Conservation (phyloP, 1,139 yeast species). For the Suhomyces ambrosiae region DNA sequence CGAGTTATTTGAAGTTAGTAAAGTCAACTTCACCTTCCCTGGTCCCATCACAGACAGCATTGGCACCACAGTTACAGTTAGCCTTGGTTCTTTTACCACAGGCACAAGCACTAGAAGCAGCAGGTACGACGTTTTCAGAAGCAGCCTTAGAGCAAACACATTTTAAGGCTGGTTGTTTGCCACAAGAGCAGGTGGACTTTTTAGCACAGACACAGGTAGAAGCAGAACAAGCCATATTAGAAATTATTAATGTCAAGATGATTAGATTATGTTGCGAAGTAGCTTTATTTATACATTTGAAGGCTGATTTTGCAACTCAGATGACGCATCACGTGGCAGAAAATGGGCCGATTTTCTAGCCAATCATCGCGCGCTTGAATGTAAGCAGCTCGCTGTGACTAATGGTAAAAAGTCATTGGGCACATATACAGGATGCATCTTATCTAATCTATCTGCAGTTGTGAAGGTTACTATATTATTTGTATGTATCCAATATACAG, state of each 20-base stretch:
- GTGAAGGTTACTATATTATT: no score
- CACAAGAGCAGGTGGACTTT: conserved; percentile 54
- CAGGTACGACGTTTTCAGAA: conserved; percentile 43
- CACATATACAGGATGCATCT: background rate
- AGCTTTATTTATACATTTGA: conserved; percentile 8
- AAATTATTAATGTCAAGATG: conserved; percentile 1
- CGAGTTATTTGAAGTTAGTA: conserved; percentile 41
- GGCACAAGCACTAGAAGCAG: conserved; percentile 41
- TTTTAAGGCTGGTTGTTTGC: conserved; percentile 48
- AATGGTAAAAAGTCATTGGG: background rate
- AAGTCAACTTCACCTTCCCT: conserved; percentile 53
- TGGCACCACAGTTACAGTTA: conserved; percentile 46
- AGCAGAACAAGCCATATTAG: conserved; percentile 46
- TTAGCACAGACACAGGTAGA: conserved; percentile 50
- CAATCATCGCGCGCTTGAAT: conserved; percentile 11
- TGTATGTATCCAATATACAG: no score
- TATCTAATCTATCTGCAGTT: background rate
- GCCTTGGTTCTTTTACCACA: conserved; percentile 50
- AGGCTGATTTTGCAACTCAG: conserved; percentile 8
- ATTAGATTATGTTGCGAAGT: conserved; percentile 1
- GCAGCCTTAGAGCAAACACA: conserved; percentile 48
- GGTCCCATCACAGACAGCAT: conserved; percentile 39
- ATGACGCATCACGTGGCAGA: conserved; percentile 7
- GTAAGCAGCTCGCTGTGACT: conserved; percentile 11
- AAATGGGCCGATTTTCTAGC: conserved; percentile 1